Percentiles rank a stretch among this genome's conserved stretches.
These are phyloP conservation scores for Malassezia vespertilionis DNA, from an alignment of 1,284 basidiomycete genomes.

Conservation along the genomic window DNA sequence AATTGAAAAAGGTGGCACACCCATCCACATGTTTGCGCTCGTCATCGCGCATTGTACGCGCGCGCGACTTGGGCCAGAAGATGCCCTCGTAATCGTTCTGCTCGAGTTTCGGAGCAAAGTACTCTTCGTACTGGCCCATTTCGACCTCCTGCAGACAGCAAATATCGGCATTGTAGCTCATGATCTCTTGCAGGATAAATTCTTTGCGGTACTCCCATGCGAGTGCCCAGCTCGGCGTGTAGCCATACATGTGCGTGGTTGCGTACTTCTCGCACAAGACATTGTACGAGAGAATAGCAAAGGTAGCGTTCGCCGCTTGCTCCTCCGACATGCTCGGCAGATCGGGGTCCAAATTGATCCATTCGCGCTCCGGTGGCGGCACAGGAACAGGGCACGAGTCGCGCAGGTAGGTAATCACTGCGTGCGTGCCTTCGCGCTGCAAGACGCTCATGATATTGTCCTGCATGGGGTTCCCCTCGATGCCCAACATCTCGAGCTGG, in stretches of 20 bases:
- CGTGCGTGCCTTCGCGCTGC: slow-evolving; percentile 82
- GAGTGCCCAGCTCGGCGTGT: slow-evolving; percentile 92
- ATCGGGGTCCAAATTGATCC: slow-evolving; percentile 65
- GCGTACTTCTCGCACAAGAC: slow-evolving; percentile 87
- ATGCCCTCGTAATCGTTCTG: slow-evolving; percentile 79
- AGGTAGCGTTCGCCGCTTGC: slow-evolving; percentile 51
- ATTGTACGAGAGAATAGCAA: slow-evolving; percentile 82
- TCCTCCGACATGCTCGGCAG: slow-evolving; percentile 50
- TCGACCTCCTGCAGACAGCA: slow-evolving; percentile 87
- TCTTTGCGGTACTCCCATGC: slow-evolving; percentile 90
- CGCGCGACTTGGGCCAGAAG: slow-evolving; percentile 85
- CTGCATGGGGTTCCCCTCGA: slow-evolving; percentile 91
- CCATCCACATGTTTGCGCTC: slow-evolving; percentile 86
- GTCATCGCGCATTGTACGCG: slow-evolving; percentile 79
- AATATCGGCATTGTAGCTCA: slow-evolving; percentile 74
- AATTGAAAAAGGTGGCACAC: slow-evolving; percentile 91
- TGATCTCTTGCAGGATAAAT: slow-evolving; percentile 74
- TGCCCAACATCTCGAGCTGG: slow-evolving; percentile 80
- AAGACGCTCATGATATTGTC: slow-evolving; percentile 64
- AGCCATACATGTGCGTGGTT: slow-evolving; percentile 81
- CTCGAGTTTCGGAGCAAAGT: slow-evolving; percentile 67
- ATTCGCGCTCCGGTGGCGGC: slow-evolving; percentile 70
- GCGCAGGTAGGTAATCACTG: slow-evolving; percentile 75
- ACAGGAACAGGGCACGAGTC: slow-evolving; percentile 73
- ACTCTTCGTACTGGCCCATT: slow-evolving; percentile 83